A percentile compares a stretch with the other conserved stretches of the same genome.
phyloP scores from a whole-genome alignment of 192 early-diverging fungal genomes.

The Backusella mclennaniae region DNA sequence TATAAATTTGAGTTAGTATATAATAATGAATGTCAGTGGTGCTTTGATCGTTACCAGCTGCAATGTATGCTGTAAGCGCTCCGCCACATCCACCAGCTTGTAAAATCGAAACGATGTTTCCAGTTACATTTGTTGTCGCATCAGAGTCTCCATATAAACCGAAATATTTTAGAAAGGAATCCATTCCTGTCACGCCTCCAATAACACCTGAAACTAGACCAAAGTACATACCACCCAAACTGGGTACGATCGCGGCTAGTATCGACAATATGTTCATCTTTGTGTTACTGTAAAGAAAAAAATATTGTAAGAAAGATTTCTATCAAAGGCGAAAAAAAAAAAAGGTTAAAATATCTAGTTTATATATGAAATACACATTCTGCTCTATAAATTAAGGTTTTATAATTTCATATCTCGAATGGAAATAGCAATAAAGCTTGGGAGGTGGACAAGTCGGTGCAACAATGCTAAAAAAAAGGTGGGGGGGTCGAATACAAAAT shows the following conservation, averaged over 20 bases:
- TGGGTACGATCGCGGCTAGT: neutral
- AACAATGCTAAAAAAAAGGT: neutral
- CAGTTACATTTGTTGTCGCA: neutral
- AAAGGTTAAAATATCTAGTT: neutral
- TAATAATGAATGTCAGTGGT: neutral
- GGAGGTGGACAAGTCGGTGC: neutral
- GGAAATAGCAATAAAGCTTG: neutral
- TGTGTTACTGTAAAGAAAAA: neutral
- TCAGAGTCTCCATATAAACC: neutral
- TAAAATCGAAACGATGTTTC: conserved; percentile 8
- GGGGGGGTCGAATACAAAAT: neutral
- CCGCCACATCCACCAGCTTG: conserved; percentile 6
- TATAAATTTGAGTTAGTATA: neutral
- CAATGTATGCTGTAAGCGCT: neutral
- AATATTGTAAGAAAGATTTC: neutral
- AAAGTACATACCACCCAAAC: neutral
- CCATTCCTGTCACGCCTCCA: neutral
- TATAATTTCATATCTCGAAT: neutral
- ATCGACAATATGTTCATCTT: neutral
- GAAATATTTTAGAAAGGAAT: neutral
- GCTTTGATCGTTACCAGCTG: neutral
- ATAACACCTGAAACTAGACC: neutral
- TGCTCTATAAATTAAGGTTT: neutral
- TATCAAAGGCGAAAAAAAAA: neutral
- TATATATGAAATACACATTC: neutral